These are phyloP conservation scores for Heterobasidion occidentale DNA, from an alignment of 1,284 basidiomycete genomes.

Conservation along the genomic window DNA sequence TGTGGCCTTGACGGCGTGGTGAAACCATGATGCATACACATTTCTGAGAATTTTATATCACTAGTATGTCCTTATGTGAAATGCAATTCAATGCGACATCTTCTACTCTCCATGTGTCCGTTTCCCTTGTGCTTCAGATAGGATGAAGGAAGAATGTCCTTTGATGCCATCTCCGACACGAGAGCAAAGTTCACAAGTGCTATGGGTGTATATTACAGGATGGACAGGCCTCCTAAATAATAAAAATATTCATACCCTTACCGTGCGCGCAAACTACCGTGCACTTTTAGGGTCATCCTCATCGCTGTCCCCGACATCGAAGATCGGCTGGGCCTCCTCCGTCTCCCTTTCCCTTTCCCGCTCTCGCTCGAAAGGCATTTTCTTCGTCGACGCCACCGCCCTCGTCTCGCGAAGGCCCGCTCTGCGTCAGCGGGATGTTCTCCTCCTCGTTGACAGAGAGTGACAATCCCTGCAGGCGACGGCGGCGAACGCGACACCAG, in stretches of 20 bases:
- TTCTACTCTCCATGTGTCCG: no score
- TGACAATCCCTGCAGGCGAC: slow-evolving; percentile 28
- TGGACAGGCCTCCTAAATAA: neutral
- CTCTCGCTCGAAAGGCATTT: slow-evolving; percentile 21
- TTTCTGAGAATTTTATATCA: neutral
- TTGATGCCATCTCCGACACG: no score
- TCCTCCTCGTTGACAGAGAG: slow-evolving; percentile 37
- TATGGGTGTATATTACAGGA: neutral
- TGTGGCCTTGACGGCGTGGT: slow-evolving; percentile 71
- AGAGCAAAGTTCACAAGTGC: no score
- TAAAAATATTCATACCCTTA: slow-evolving; percentile 6
- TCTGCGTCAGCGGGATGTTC: slow-evolving; percentile 42
- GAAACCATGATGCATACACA: slow-evolving; percentile 73
- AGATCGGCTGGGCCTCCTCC: slow-evolving; percentile 24
- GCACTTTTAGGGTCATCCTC: slow-evolving; percentile 26
- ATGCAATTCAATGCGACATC: neutral
- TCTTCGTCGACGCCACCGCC: slow-evolving; percentile 26
- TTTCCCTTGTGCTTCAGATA: no score
- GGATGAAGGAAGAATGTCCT: no score
- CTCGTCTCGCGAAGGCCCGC: slow-evolving; percentile 16
- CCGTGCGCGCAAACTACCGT: neutral
- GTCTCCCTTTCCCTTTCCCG: slow-evolving; percentile 33
- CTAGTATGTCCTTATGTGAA: neutral
- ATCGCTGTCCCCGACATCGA: slow-evolving; percentile 40
- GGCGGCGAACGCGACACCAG: slow-evolving; percentile 61